These are phyloP conservation scores for Lyophyllum shimeji DNA, from an alignment of 768 basidiomycete genomes.

Conservation along the genomic window DNA sequence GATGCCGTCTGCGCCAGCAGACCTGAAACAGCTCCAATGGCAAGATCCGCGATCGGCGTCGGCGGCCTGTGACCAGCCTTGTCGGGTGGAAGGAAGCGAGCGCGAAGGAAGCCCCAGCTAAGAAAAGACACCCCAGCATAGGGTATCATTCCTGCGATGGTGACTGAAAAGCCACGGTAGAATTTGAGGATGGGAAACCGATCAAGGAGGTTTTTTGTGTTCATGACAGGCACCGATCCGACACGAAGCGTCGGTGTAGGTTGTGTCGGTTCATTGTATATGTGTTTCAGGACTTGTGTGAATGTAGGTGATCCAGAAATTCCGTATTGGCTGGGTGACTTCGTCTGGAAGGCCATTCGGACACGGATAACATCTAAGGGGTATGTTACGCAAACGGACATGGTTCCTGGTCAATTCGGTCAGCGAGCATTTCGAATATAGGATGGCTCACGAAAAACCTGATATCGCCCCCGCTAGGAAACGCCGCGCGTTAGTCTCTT, in stretches of 20 bases:
- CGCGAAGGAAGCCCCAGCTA: conserved; percentile 79
- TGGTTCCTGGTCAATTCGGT: conserved; percentile 53
- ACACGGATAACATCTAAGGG: conserved; percentile 95
- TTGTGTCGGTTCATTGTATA: conserved; percentile 66
- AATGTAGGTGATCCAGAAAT: conserved; percentile 45
- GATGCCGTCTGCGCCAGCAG: conserved; percentile 84
- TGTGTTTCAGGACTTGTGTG: conserved; percentile 52
- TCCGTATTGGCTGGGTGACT: conserved; percentile 23
- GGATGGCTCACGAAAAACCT: conserved; percentile 47
- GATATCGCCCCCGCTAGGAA: conserved; percentile 88
- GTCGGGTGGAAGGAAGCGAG: conserved; percentile 51
- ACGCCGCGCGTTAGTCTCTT: conserved; percentile 76
- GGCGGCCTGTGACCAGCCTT: conserved; percentile 35
- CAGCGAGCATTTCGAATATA: not conserved
- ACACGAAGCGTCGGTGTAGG: conserved; percentile 24
- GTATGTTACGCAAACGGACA: conserved; percentile 91
- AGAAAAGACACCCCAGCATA: conserved; percentile 96
- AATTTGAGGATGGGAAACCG: conserved; percentile 82
- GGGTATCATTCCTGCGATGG: conserved; percentile 88
- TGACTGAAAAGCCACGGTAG: conserved; percentile 97
- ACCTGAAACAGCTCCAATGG: conserved; percentile 85
- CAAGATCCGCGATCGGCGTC: conserved; percentile 63
- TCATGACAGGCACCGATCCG: conserved; percentile 19
- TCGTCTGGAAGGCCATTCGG: conserved; percentile 87
- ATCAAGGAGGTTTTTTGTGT: conserved; percentile 40